Percentiles rank a stretch among this genome's conserved stretches.
These are phyloP conservation scores for Microbotryum scabiosae DNA, from an alignment of 1,284 basidiomycete genomes.

Conservation along the genomic window DNA sequence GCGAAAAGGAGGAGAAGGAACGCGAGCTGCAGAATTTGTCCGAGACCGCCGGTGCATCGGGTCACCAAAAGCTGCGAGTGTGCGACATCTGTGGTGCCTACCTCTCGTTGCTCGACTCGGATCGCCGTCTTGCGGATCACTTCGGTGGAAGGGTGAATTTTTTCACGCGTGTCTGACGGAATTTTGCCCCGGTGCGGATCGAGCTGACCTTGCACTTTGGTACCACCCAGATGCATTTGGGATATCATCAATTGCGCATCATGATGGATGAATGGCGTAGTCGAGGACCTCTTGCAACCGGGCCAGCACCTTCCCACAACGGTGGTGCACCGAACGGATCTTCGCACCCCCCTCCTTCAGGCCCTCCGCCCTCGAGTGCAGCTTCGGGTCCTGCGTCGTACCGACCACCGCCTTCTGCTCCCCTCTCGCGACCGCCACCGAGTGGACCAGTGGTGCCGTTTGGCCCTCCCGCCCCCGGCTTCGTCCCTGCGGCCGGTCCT, in stretches of 20 bases:
- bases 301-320: conserved; percentile 37
- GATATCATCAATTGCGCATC: conserved; percentile 94
- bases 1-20: conserved; percentile 94
- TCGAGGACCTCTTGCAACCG: conserved; percentile 29
- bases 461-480: not conserved
- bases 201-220: not conserved
- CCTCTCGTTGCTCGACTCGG: conserved; percentile 92
- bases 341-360: not conserved
- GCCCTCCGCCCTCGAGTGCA: conserved; percentile 2
- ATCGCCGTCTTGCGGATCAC: conserved; percentile 96
- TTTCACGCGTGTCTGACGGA: conserved; percentile 1
- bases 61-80: conserved; percentile 96
- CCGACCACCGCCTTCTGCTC: conserved; percentile 21
- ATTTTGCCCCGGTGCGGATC: conserved; percentile 10
- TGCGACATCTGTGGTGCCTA: conserved; percentile 99
- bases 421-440: conserved; percentile 5
- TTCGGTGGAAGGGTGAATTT: conserved; percentile 90
- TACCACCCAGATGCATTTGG: conserved; percentile 81
- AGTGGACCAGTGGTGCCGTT: not conserved
- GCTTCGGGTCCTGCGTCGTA: not conserved
- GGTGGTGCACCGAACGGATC: not conserved
- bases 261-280: conserved; percentile 63
- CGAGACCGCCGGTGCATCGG: conserved; percentile 95
- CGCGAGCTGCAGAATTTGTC: conserved; percentile 92
- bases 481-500: not conserved